Conservation (phyloP, 345 rosid species). For the Hevea brasiliensis region DNA sequence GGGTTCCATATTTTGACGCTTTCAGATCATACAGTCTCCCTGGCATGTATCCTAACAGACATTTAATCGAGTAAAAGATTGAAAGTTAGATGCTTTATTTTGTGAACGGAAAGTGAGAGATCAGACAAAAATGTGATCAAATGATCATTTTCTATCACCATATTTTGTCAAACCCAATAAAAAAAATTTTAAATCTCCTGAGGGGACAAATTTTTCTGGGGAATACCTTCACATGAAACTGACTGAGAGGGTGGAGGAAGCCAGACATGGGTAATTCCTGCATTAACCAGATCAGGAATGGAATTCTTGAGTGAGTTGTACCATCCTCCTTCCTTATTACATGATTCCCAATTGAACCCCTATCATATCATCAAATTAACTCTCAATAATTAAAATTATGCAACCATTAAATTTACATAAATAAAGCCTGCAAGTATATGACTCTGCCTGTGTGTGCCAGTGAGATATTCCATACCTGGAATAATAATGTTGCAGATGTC, state of each 20-base stretch:
- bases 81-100: background rate
- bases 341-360: conserved; percentile 95
- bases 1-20: conserved; percentile 70
- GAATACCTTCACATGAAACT: conserved; percentile 53
- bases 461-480: conserved; percentile 21
- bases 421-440: too few species aligned
- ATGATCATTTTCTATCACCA: too few species aligned
- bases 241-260: conserved; percentile 96
- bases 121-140: background rate
- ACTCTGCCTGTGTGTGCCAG: background rate
- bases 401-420: background rate
- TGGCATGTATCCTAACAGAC: conserved; percentile 66
- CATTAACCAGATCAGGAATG: conserved; percentile 55
- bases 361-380: conserved; percentile 15
- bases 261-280: conserved; percentile 87
- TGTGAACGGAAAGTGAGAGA: background rate
- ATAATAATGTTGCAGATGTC: conserved; percentile 11
- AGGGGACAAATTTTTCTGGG: background rate
- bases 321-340: conserved; percentile 70
- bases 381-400: background rate
- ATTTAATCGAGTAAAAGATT: background rate
- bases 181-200: too few species aligned
- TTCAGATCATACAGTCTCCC: conserved; percentile 82
- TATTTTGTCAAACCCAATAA: too few species aligned
- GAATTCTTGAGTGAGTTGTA: conserved; percentile 62